Conservation (phyloP, 2,329 filamentous ascomycete species). For the Podosphaera xanthii region DNA sequence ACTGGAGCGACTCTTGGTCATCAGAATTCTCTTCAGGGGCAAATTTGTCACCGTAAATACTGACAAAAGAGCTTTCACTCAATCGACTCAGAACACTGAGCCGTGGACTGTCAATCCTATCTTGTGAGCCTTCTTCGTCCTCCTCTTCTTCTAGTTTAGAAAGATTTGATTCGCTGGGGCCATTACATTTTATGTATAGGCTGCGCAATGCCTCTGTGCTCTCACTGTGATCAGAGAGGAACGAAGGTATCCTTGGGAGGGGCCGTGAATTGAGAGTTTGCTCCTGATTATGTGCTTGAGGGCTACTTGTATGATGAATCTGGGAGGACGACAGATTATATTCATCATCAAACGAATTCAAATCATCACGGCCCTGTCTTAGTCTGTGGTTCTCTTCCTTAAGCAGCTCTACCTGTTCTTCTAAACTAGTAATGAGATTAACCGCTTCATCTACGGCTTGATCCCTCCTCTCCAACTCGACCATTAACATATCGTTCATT, state of each 20-base stretch:
- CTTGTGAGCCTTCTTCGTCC: slow-evolving; percentile 18
- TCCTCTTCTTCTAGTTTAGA: slow-evolving; percentile 23
- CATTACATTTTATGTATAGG: slow-evolving; percentile 21
- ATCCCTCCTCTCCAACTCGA: slow-evolving; percentile 43
- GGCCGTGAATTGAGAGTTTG: not conserved
- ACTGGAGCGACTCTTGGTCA: slow-evolving; percentile 6
- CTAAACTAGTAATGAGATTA: slow-evolving; percentile 41
- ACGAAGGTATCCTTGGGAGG: slow-evolving; percentile 38
- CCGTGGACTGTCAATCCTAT: slow-evolving; percentile 30
- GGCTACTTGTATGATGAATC: not conserved
- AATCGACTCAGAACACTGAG: slow-evolving; percentile 42
- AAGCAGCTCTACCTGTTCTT: slow-evolving; percentile 28
- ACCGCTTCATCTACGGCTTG: slow-evolving; percentile 50
- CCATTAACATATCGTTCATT: slow-evolving; percentile 33
- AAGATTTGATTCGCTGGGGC: slow-evolving; percentile 23
- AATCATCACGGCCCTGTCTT: not conserved
- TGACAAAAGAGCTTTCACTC: slow-evolving; percentile 44
- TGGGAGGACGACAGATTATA: not conserved
- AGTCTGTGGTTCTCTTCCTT: slow-evolving; percentile 6
- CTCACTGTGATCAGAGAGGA: slow-evolving; percentile 35
- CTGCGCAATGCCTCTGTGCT: slow-evolving; percentile 37
- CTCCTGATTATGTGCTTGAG: not conserved
- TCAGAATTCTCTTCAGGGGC: slow-evolving; percentile 3
- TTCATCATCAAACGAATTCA: not conserved
- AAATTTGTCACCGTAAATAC: slow-evolving; percentile 32